A percentile compares a stretch with the other conserved stretches of the same genome.
Conservation (phyloP, 1,284 basidiomycete genomes). For the Rhodotorula glutinis region DNA sequence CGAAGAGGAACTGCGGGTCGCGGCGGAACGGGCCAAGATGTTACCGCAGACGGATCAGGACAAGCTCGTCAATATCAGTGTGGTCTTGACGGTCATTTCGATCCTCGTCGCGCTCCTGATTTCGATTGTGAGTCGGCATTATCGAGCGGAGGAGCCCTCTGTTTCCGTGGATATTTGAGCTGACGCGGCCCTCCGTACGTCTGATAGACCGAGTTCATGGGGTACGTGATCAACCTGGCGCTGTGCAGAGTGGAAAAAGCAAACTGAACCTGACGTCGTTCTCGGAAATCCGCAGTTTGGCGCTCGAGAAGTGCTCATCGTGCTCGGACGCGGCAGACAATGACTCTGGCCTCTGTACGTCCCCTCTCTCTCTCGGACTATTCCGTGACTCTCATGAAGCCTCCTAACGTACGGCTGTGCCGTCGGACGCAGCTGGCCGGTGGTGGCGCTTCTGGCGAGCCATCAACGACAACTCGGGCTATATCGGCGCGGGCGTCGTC, state of each 20-base stretch:
- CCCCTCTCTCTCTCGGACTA: background rate
- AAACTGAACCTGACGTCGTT: background rate
- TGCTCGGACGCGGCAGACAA: slow-evolving; percentile 47
- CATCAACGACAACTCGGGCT: slow-evolving; percentile 46
- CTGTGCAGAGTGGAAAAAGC: rapidly evolving
- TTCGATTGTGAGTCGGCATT: slow-evolving; percentile 9
- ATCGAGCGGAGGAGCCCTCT: too few species aligned
- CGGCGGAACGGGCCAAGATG: slow-evolving; percentile 8
- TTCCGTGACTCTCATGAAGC: too few species aligned
- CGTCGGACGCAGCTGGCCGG: slow-evolving; percentile 44
- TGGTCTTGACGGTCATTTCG: slow-evolving; percentile 48
- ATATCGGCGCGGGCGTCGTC: slow-evolving; percentile 49
- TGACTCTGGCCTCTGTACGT: slow-evolving; percentile 42
- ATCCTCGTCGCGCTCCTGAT: slow-evolving; percentile 41
- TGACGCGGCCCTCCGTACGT: background rate
- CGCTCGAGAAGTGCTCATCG: slow-evolving; percentile 45
- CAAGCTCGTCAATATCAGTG: slow-evolving; percentile 41
- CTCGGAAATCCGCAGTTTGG: slow-evolving; percentile 24
- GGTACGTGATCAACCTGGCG: slow-evolving; percentile 30
- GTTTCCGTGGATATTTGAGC: background rate
- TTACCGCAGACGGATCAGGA: slow-evolving; percentile 26
- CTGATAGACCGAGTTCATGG: slow-evolving; percentile 46
- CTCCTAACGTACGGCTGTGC: too few species aligned
- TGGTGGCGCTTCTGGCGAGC: slow-evolving; percentile 51
- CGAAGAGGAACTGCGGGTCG: slow-evolving; percentile 6